Percentiles rank a stretch among this genome's conserved stretches.
Evolutionary conservation across 208 protist species (phyloP).

Genomic region (Porcisia hertigi): DNA sequence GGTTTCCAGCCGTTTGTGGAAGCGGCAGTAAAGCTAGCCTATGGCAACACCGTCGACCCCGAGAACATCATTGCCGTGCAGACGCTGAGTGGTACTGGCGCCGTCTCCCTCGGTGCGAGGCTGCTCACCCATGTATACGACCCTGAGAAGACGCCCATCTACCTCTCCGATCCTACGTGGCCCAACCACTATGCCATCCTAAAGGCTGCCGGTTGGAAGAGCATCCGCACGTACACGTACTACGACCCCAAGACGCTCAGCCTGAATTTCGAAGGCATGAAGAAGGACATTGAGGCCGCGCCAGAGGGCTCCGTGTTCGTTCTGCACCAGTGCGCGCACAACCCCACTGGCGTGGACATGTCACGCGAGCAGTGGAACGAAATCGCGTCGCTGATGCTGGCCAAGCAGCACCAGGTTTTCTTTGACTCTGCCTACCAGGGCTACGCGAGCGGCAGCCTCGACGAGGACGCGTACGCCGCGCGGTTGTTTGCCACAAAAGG

Average conservation of each 20-base stretch:
- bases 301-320: conserved; percentile 93
- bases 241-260: conserved; percentile 59
- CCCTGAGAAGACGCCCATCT: conserved; percentile 48
- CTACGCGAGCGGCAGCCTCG: conserved; percentile 96
- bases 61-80: conserved; percentile 75
- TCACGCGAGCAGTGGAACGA: conserved; percentile 94
- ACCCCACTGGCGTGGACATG: conserved; percentile 98
- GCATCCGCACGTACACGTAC: conserved; percentile 81
- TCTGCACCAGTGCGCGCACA: conserved; percentile 98
- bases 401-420: conserved; percentile 89
- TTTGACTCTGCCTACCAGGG: conserved; percentile 98
- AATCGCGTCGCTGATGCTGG: conserved; percentile 88
- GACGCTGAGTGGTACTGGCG: conserved; percentile 92
- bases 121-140: conserved; percentile 55
- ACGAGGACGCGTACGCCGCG: conserved; percentile 90
- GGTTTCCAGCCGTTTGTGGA: no score
- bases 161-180: conserved; percentile 89
- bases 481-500: conserved; percentile 80
- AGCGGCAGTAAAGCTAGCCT: no score
- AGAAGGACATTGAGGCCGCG: conserved; percentile 65
- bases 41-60: no score
- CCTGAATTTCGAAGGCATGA: conserved; percentile 89
- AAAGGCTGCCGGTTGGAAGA: conserved; percentile 50
- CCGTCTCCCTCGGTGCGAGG: conserved; percentile 63
- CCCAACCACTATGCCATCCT: conserved; percentile 85